Percentiles rank a stretch among this genome's conserved stretches.
Conservation (phyloP, 352 stramenopile genomes). For the Plasmopara viticola region DNA sequence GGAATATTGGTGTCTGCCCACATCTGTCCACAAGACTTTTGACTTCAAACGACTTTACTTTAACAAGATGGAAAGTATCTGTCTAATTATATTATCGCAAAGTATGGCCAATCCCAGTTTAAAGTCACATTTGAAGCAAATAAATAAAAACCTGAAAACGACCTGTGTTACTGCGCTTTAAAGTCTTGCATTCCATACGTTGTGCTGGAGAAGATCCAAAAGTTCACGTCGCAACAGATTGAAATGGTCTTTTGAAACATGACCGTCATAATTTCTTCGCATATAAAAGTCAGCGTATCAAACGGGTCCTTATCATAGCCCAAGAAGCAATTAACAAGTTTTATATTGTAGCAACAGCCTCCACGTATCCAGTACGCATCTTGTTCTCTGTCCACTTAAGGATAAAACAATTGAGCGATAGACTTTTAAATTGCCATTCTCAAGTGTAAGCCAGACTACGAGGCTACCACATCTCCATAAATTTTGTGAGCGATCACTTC, state of each 20-base stretch:
- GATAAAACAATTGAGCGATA: slow-evolving; percentile 23
- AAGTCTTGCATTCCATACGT: slow-evolving; percentile 35
- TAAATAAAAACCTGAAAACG: too few species aligned
- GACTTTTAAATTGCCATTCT: slow-evolving; percentile 20
- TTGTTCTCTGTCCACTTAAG: slow-evolving; percentile 12
- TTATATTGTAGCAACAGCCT: slow-evolving; percentile 20
- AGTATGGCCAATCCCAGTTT: too few species aligned
- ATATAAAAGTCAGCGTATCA: slow-evolving; percentile 22
- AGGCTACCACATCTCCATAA: too few species aligned
- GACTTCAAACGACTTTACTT: too few species aligned
- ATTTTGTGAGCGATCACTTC: slow-evolving; percentile 5
- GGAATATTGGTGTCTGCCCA: too few species aligned
- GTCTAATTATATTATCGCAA: too few species aligned
- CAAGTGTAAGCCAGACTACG: slow-evolving; percentile 27
- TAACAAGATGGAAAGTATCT: too few species aligned
- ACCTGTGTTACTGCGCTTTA: too few species aligned
- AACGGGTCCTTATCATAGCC: slow-evolving; percentile 9
- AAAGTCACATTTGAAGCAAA: too few species aligned
- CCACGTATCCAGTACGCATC: slow-evolving; percentile 21
- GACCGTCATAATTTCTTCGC: slow-evolving; percentile 30
- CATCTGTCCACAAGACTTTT: too few species aligned
- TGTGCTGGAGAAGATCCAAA: slow-evolving; percentile 21
- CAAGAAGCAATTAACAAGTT: slow-evolving; percentile 20
- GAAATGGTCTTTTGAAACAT: slow-evolving; percentile 32
- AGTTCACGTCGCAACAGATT: slow-evolving; percentile 23